Evolutionary conservation across 257 asterid genomes (phyloP).

Genomic region (Forsythia viridissima): DNA sequence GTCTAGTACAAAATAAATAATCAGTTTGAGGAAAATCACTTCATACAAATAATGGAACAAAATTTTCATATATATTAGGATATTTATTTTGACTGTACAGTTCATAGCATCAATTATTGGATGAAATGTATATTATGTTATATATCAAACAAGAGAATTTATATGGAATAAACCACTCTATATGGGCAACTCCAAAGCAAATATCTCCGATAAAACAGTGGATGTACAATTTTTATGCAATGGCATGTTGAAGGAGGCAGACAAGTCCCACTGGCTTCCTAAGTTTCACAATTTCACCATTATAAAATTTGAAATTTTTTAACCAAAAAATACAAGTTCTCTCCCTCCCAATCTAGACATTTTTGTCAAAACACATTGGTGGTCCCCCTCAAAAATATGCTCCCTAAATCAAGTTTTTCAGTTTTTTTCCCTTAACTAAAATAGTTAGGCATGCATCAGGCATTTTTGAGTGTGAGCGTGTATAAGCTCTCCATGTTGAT

Average conservation of each 20-base stretch:
- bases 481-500: conserved; percentile 18
- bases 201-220: neutral
- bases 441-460: neutral
- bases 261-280: neutral
- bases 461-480: neutral
- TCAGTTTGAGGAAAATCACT: neutral
- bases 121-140: neutral
- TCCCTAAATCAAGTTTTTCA: neutral
- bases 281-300: neutral
- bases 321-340: neutral
- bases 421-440: neutral
- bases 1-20: neutral
- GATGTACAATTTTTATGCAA: neutral
- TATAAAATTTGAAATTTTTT: neutral
- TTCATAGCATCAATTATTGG: neutral
- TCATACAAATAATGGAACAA: neutral
- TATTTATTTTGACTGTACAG: neutral
- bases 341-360: neutral
- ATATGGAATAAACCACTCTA: neutral
- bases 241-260: neutral
- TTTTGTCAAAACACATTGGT: neutral
- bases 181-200: neutral
- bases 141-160: neutral
- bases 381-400: neutral
- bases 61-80: neutral